Conservation (phyloP, 441 rosid genomes). For the Pelargonium citronellum region DNA sequence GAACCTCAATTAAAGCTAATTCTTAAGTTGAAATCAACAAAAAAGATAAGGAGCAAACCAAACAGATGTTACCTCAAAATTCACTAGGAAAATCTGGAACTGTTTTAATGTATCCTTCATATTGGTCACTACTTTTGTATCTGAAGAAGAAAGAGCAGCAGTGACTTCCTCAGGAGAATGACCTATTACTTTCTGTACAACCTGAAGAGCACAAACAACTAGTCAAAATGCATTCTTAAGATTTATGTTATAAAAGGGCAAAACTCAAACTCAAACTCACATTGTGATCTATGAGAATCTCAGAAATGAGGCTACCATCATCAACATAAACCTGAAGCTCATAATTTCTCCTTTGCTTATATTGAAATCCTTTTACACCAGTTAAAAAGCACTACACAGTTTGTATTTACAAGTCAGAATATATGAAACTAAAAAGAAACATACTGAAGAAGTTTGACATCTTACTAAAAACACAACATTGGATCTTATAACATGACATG, state of each 20-base stretch:
- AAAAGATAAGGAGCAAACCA: not conserved
- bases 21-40: not conserved
- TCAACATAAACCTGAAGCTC: conserved; percentile 77
- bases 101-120: conserved; percentile 63
- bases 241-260: conserved; percentile 6
- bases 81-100: conserved; percentile 58
- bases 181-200: conserved; percentile 70
- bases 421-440: not conserved
- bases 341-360: conserved; percentile 49
- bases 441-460: not conserved
- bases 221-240: conserved; percentile 17
- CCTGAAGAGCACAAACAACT: conserved; percentile 35
- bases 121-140: conserved; percentile 31
- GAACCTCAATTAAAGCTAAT: not conserved
- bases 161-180: conserved; percentile 69
- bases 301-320: conserved; percentile 93
- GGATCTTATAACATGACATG: not conserved
- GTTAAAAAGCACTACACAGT: conserved; percentile 75
- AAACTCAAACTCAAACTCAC: conserved; percentile 40
- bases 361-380: conserved; percentile 74
- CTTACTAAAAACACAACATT: not conserved
- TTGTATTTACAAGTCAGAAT: conserved; percentile 13
- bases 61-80: conserved; percentile 61
- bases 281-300: conserved; percentile 67
- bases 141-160: conserved; percentile 69